Conservation (phyloP, 179 eudicot genomes). For the Nepenthes alata region DNA sequence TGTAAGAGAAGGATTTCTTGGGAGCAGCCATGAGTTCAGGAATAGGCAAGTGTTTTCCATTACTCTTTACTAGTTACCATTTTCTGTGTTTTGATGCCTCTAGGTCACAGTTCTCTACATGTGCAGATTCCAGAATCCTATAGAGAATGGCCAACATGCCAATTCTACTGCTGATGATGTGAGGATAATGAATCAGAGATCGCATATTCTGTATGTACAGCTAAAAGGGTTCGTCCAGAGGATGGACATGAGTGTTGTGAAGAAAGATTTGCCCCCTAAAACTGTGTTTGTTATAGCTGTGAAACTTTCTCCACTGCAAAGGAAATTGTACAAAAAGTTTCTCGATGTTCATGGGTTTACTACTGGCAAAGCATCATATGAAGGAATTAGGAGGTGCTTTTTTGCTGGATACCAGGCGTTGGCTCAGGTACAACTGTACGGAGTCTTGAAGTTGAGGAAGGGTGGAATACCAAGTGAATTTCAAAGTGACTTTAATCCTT, state of each 20-base stretch:
- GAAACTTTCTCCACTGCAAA: constrained; percentile 78
- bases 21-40: constrained; percentile 93
- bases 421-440: constrained; percentile 56
- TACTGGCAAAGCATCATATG: constrained; percentile 42
- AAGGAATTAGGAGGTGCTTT: constrained; percentile 50
- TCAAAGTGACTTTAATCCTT: too few relatives aligned
- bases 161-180: constrained; percentile 88
- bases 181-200: constrained; percentile 93
- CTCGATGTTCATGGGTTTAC: constrained; percentile 85
- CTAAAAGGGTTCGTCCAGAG: constrained; percentile 96
- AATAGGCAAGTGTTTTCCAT: constrained; percentile 50
- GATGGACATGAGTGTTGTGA: constrained; percentile 96
- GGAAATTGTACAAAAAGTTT: constrained; percentile 69
- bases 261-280: constrained; percentile 90
- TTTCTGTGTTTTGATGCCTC: constrained; percentile 6
- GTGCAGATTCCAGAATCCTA: constrained; percentile 92
- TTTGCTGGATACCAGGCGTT: constrained; percentile 92
- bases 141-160: constrained; percentile 93
- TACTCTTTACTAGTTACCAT: neutral
- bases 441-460: too few relatives aligned
- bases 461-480: too few relatives aligned
- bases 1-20: constrained; percentile 97
- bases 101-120: constrained; percentile 9
- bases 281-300: constrained; percentile 94
- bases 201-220: constrained; percentile 89